phyloP scores from a whole-genome alignment of 768 basidiomycete genomes.

The Hygrocybe punicea region DNA sequence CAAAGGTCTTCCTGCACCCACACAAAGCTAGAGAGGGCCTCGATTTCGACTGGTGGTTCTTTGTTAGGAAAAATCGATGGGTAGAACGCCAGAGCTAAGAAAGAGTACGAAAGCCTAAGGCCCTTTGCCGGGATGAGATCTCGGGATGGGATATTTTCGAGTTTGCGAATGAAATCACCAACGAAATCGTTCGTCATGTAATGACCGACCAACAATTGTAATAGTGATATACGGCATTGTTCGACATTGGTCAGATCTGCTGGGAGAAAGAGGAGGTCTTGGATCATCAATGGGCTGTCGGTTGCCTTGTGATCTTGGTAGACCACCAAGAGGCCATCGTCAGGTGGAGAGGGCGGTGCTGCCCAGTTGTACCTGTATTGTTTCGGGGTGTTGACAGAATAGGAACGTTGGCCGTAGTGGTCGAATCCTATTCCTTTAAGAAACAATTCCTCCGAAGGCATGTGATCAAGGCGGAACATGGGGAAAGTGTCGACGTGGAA shows the following conservation, averaged over 20 bases:
- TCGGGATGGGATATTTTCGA: slow-evolving; percentile 8
- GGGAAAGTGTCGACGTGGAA: slow-evolving; percentile 17
- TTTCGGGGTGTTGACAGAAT: slow-evolving; percentile 7
- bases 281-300: background rate
- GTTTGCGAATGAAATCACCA: slow-evolving; percentile 4
- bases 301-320: slow-evolving; percentile 5
- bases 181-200: slow-evolving; percentile 4
- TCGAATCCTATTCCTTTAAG: slow-evolving; percentile 15
- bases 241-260: slow-evolving; percentile 3
- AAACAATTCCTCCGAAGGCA: slow-evolving; percentile 15
- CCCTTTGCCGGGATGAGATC: background rate
- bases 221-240: slow-evolving; percentile 11
- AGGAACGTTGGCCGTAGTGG: slow-evolving; percentile 17
- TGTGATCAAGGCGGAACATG: slow-evolving; percentile 9
- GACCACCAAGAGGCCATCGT: slow-evolving; percentile 3
- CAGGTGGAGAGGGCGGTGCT: slow-evolving; percentile 14
- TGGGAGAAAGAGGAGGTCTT: slow-evolving; percentile 3
- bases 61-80: background rate
- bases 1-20: slow-evolving; percentile 5
- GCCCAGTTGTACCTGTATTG: slow-evolving; percentile 20
- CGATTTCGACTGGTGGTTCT: background rate
- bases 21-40: background rate
- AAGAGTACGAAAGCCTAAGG: background rate
- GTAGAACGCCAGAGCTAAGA: background rate
- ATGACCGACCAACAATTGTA: slow-evolving; percentile 13